Percentiles rank a stretch among this genome's conserved stretches.
Conservation (phyloP, 371 early-diverging fungal species). For the Astathelohania contejeani region DNA sequence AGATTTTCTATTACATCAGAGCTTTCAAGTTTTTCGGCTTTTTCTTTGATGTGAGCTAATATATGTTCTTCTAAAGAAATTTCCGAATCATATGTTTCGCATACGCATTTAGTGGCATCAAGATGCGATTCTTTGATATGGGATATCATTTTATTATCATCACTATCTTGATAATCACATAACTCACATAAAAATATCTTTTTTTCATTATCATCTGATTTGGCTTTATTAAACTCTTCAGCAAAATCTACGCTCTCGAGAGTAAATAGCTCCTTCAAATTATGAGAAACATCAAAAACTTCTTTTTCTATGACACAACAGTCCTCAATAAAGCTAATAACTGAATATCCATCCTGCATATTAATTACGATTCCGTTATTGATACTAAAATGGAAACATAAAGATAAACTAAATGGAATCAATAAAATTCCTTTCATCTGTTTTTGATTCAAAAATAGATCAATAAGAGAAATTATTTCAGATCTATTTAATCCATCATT, state of each 20-base stretch:
- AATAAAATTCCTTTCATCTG: conserved; percentile 40
- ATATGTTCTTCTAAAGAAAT: too few species aligned
- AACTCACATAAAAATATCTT: conserved; percentile 16
- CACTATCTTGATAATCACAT: conserved; percentile 34
- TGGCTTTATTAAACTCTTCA: conserved; percentile 49
- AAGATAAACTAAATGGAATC: conserved; percentile 29
- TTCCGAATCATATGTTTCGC: too few species aligned
- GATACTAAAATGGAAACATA: conserved; percentile 19
- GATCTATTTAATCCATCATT: conserved; percentile 39
- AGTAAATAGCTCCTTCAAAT: conserved; percentile 7
- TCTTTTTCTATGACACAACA: conserved; percentile 30
- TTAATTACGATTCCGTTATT: conserved; percentile 27
- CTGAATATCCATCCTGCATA: conserved; percentile 13
- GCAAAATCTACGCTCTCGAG: conserved; percentile 41
- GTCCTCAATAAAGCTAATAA: conserved; percentile 40
- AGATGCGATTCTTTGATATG: conserved; percentile 34
- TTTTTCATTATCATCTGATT: conserved; percentile 18
- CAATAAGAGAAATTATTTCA: conserved; percentile 38
- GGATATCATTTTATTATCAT: conserved; percentile 27
- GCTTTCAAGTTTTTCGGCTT: too few species aligned
- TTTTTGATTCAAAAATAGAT: conserved; percentile 30
- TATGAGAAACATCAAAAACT: neutral
- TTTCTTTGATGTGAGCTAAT: too few species aligned
- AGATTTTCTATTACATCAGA: too few species aligned
- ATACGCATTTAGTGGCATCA: too few species aligned